These are phyloP conservation scores for Aspergillus awamori DNA, from an alignment of 2,329 filamentous ascomycete species.

Conservation along the genomic window DNA sequence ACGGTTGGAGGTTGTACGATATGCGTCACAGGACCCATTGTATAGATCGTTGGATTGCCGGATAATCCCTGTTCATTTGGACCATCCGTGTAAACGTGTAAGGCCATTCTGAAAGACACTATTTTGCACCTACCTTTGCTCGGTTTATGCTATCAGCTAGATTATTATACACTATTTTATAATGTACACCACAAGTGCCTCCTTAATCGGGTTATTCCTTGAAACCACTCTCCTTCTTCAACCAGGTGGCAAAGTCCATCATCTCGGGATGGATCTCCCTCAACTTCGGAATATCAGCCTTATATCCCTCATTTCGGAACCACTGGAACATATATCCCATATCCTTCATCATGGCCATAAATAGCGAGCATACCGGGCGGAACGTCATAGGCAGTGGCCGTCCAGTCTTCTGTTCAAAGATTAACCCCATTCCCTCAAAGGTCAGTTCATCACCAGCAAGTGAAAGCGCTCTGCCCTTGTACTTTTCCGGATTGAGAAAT, in stretches of 20 bases:
- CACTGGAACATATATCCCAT: conserved; percentile 53
- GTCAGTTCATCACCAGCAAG: conserved; percentile 59
- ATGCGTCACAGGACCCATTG: too few relatives aligned
- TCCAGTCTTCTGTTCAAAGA: conserved; percentile 53
- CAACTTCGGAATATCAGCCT: conserved; percentile 48
- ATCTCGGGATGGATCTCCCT: conserved; percentile 49
- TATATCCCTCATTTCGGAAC: conserved; percentile 54
- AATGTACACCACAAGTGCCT: too few relatives aligned
- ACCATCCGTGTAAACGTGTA: too few relatives aligned
- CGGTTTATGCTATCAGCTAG: too few relatives aligned
- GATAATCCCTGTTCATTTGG: too few relatives aligned
- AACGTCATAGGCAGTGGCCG: conserved; percentile 48
- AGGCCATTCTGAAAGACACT: too few relatives aligned
- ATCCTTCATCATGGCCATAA: conserved; percentile 51
- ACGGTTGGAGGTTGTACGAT: too few relatives aligned
- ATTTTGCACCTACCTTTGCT: too few relatives aligned
- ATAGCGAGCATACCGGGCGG: conserved; percentile 36
- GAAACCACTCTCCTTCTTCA: conserved; percentile 54
- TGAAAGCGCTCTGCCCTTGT: conserved; percentile 37
- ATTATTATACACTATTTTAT: too few relatives aligned
- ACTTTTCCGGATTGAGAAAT: conserved; percentile 50
- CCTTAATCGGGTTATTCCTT: too few relatives aligned
- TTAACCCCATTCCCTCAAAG: conserved; percentile 48
- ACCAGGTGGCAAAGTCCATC: conserved; percentile 53
- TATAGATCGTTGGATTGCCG: too few relatives aligned